phyloP scores from a whole-genome alignment of 208 protist genomes.

The Vickermania spadyakhi region DNA sequence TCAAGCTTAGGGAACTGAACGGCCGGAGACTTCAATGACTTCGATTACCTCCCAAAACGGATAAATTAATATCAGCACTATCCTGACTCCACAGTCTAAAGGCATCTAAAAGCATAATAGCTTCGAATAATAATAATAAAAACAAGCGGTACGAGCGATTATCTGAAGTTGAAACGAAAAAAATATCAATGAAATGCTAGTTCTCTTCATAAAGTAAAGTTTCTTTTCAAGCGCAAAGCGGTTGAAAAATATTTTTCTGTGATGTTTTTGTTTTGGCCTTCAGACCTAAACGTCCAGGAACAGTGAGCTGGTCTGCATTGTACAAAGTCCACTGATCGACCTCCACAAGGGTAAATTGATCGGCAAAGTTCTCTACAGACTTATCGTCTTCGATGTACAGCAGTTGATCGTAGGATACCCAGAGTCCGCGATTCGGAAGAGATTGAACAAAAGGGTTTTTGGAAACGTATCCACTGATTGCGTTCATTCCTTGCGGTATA shows the following conservation, averaged over 20 bases:
- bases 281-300: constrained; percentile 69
- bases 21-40: too few relatives aligned
- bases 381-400: constrained; percentile 43
- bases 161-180: too few relatives aligned
- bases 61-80: too few relatives aligned
- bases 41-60: too few relatives aligned
- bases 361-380: constrained; percentile 10
- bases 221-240: too few relatives aligned
- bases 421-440: constrained; percentile 58
- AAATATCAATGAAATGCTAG: too few relatives aligned
- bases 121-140: too few relatives aligned
- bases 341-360: constrained; percentile 52
- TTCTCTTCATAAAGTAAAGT: too few relatives aligned
- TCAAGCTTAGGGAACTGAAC: too few relatives aligned
- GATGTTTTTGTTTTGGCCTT: constrained; percentile 5
- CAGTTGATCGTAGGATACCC: constrained; percentile 80
- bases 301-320: constrained; percentile 78
- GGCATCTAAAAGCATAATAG: too few relatives aligned
- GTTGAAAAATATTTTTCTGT: neutral
- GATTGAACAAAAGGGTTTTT: constrained; percentile 60
- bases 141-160: too few relatives aligned
- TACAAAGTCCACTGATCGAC: constrained; percentile 79
- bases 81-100: too few relatives aligned
- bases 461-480: constrained; percentile 55
- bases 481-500: constrained; percentile 71